Evolutionary conservation across 1,284 basidiomycete species (phyloP), one percentile per base, ranked within the genome.

Genomic region (Puccinia coronata): DNA sequence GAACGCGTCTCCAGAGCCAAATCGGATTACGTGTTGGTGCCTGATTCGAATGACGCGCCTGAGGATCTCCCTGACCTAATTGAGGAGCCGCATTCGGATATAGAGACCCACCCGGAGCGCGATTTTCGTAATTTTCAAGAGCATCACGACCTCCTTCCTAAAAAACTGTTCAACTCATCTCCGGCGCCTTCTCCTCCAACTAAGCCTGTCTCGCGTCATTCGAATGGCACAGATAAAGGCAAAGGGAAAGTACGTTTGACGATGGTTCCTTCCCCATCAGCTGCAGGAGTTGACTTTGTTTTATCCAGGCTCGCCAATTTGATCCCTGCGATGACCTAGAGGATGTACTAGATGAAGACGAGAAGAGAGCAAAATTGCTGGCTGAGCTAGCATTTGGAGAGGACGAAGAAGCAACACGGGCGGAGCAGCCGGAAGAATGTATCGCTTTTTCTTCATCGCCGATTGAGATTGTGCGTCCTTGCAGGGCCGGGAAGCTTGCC

Each of bases 161-260:
- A 69, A 34, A 69, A 69, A 69, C 67, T 69, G 12, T 69, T 69
- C 67, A 69, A 49, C 47, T 49, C 67, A 47, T 69, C 41, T 41
- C 67, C 67, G 28, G 47, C 67, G 25, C 47, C n/a, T n/a, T n/a
- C 63, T 28, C 41, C 63, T 28, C 47, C 67, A 34, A 25, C 41
- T n/a, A 49, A 49, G 59, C 34, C 28, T n/a, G 41, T 25, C 41
- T 34, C 67, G 67, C n/a, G 23, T 69, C 67, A 47, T 6, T 34
- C n/a, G 34, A 63, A 59, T 59, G 34, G 57, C 57, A 34, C 57
- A 25, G 57, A 5, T n/a, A 63, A 63, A 63, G 59, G 16, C 34
- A 63, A 63, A 63, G 59, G 59, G 39, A 63, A 63, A 39, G 59
- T 63, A 23, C n/a, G 47, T 47, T 69, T 28, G 20, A 20, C 41